These are phyloP conservation scores for Paulownia fortunei DNA, from an alignment of 257 asterid species.

Conservation along the genomic window DNA sequence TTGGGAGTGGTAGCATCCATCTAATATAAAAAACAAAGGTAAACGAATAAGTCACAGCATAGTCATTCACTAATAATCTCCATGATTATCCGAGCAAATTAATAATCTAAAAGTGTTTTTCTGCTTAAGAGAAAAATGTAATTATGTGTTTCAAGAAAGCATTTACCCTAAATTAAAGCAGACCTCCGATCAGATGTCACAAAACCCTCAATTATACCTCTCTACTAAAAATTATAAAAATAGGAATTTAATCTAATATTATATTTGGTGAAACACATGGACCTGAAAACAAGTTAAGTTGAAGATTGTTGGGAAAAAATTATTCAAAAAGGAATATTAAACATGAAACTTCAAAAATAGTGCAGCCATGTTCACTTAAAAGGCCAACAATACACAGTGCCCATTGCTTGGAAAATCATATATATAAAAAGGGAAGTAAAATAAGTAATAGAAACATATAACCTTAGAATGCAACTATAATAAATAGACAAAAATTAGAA, in stretches of 20 bases:
- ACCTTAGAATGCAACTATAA: background rate
- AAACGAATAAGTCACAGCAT: background rate
- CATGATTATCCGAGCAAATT: background rate
- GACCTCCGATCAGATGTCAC: background rate
- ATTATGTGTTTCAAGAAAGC: background rate
- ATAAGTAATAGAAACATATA: too few relatives aligned
- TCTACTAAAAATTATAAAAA: background rate
- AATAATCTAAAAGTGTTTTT: background rate
- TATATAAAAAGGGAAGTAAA: background rate
- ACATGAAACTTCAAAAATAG: background rate
- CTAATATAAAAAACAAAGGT: conserved; percentile 10
- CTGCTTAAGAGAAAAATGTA: background rate
- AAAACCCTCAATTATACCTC: background rate
- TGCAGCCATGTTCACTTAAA: background rate
- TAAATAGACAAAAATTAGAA: background rate
- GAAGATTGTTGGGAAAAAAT: background rate
- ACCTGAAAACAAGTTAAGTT: background rate
- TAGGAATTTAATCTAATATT: background rate
- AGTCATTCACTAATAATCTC: background rate
- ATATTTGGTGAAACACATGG: background rate
- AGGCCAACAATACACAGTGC: background rate
- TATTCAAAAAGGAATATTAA: background rate
- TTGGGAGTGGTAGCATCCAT: conserved; percentile 59
- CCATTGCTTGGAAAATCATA: background rate
- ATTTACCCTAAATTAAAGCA: background rate